Conservation (phyloP, 805 yeast genomes). For the Cyberlindnera japonica region DNA sequence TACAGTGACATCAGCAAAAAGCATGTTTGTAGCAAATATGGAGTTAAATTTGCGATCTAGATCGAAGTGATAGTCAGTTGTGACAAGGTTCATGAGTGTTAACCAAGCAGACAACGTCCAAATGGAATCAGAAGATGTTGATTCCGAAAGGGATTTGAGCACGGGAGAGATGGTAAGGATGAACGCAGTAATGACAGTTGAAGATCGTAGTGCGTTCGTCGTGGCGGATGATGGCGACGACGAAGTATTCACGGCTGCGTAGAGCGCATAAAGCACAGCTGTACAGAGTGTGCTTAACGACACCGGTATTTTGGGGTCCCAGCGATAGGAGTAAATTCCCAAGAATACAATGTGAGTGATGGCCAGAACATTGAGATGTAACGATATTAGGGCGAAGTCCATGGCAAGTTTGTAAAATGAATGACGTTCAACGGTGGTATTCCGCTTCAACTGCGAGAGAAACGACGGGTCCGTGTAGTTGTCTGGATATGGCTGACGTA, state of each 20-base stretch:
- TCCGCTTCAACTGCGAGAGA: conserved; percentile 72
- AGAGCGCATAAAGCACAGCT: conserved; percentile 10
- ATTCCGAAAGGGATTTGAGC: conserved; percentile 77
- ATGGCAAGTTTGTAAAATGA: conserved; percentile 58
- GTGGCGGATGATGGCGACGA: background rate
- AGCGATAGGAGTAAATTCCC: conserved; percentile 47
- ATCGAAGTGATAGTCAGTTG: conserved; percentile 64
- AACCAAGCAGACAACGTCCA: conserved; percentile 90
- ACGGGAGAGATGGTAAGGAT: conserved; percentile 84
- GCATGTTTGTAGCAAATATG: conserved; percentile 73
- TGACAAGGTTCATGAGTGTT: conserved; percentile 59
- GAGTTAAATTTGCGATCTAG: conserved; percentile 33
- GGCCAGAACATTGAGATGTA: conserved; percentile 62
- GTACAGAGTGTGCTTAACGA: conserved; percentile 6
- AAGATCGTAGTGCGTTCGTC: conserved; percentile 49
- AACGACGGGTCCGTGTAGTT: conserved; percentile 84
- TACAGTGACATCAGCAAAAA: conserved; percentile 83
- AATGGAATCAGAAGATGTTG: conserved; percentile 90
- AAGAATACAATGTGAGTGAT: conserved; percentile 66
- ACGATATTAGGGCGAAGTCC: conserved; percentile 66
- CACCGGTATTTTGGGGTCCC: conserved; percentile 50
- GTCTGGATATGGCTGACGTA: conserved; percentile 83
- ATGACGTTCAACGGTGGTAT: conserved; percentile 68
- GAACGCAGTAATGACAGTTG: conserved; percentile 63
- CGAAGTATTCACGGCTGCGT: conserved; percentile 2